These are phyloP conservation scores for Ustulina deusta DNA, from an alignment of 2,329 filamentous ascomycete genomes.

Conservation along the genomic window DNA sequence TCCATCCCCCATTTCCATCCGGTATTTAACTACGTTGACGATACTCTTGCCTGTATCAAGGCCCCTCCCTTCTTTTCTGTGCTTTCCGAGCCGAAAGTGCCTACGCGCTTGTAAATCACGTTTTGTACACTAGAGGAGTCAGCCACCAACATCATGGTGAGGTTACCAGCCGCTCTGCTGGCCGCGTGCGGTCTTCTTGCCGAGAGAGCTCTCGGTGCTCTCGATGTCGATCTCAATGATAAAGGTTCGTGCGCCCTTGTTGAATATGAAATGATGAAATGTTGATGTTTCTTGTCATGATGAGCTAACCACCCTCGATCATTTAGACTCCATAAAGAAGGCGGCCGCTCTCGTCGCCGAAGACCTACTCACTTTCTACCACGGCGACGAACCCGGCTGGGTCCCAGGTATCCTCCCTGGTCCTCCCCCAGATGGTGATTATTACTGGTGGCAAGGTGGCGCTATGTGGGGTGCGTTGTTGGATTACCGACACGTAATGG, in stretches of 20 bases:
- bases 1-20: slow-evolving; percentile 1
- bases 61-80: slow-evolving; percentile 2
- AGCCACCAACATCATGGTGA: slow-evolving; percentile 30
- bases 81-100: slow-evolving; percentile 19
- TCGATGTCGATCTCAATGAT: slow-evolving; percentile 49
- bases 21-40: slow-evolving; percentile 12
- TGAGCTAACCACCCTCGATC: slow-evolving; percentile 11
- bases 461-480: slow-evolving; percentile 76
- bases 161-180: slow-evolving; percentile 45
- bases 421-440: slow-evolving; percentile 66
- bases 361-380: slow-evolving; percentile 64
- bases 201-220: slow-evolving; percentile 43
- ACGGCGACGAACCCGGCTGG: slow-evolving; percentile 63
- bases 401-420: slow-evolving; percentile 69
- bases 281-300: neutral
- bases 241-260: slow-evolving; percentile 43
- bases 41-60: slow-evolving; percentile 23
- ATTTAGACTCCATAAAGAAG: slow-evolving; percentile 60
- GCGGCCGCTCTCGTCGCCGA: slow-evolving; percentile 62
- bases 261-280: neutral
- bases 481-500: slow-evolving; percentile 77
- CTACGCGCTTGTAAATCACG: slow-evolving; percentile 2
- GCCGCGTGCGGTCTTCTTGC: slow-evolving; percentile 46
- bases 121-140: slow-evolving; percentile 6
- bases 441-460: slow-evolving; percentile 82